phyloP scores from a whole-genome alignment of 441 rosid species.

The Cnidoscolus chayamansa region DNA sequence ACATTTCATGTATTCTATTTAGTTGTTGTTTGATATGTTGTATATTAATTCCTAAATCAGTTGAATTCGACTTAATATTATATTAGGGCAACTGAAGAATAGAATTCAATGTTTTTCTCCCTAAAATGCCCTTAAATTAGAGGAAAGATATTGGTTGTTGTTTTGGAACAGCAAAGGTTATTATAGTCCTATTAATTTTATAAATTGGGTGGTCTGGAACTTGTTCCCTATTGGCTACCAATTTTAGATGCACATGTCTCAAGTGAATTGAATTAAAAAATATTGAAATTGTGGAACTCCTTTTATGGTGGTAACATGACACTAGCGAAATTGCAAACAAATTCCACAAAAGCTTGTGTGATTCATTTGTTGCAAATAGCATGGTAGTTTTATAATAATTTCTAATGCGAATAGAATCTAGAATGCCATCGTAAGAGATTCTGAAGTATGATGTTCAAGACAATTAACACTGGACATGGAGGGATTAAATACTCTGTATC shows the following conservation, averaged over 20 bases:
- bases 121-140: not conserved
- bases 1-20: not conserved
- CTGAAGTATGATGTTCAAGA: not conserved
- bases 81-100: not conserved
- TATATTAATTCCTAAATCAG: not conserved
- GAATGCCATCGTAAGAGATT: not conserved
- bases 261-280: not conserved
- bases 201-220: not conserved
- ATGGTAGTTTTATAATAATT: not conserved
- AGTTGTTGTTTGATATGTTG: not conserved
- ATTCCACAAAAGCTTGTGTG: not conserved
- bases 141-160: not conserved
- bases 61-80: not conserved
- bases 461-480: not conserved
- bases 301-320: not conserved
- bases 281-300: not conserved
- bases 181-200: not conserved
- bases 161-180: not conserved
- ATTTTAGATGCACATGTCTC: not conserved
- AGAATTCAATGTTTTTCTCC: not conserved
- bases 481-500: not conserved
- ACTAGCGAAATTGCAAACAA: not conserved
- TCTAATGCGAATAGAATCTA: not conserved
- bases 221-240: not conserved
- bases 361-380: not conserved